Evolutionary conservation across 805 yeast genomes (phyloP), one percentile per base, ranked within the genome.

Genomic region (Kazachstania psychrophila): DNA sequence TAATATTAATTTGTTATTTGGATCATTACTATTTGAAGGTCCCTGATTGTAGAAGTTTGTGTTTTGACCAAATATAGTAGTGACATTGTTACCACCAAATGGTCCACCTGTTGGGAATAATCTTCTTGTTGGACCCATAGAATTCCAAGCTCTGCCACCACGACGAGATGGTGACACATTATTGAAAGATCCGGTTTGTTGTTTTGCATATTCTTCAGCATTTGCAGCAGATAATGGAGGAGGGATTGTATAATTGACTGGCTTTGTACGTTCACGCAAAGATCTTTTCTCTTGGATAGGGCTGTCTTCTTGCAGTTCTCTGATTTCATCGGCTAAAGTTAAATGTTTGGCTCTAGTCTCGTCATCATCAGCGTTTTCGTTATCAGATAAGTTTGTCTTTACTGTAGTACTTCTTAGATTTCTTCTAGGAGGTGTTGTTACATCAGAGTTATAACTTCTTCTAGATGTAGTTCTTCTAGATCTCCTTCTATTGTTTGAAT

Each of bases 51-150:
- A 56, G 27, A 54, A 52, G 23, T 61, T 58, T 4, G 84, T 77
- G 17, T 75, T 75, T 32, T 73, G 70, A 5, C 92, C 88, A 58
- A 87, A 86, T 22, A 89, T 64, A 0, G 96, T 80, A 6, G 78
- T 72, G 1, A 86, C 94, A 54, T 89, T 96, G 42, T 89, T 79
- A 16, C 98, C 98, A 20, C 98, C 98, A 66, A 89, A 89, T 2
- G 98, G 98, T 0, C 98, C 98, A 12, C 87, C 86, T 0, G 96
- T 89, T 6, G 96, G 94, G 52, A 83, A 88, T 26, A 92, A 62
- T 28, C 95, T 71, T 51, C 87, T 71, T 28, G 81, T 56, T 19
- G 70, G 73, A 30, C 72, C 74, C 36, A 52, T 53, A 13, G 65
- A 54, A 6, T 69, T 58, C 30, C 62, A 48, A 11, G 58, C 55